Percentiles rank a stretch among this genome's conserved stretches.
phyloP scores from a whole-genome alignment of 352 stramenopile genomes.

The Pythium oligandrum region DNA sequence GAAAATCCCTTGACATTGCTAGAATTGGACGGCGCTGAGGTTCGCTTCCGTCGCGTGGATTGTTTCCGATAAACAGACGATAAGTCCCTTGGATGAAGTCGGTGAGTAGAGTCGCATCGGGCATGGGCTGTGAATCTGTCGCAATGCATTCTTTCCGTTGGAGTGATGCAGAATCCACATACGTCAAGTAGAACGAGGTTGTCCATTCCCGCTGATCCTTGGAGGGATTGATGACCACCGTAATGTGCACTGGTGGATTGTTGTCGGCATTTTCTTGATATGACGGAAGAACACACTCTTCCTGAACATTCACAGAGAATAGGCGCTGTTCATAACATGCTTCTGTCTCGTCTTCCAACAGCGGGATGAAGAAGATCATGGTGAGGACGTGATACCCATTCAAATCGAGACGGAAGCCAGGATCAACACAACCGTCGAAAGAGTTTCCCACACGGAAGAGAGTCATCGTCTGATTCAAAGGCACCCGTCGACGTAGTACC shows the following conservation, averaged over 20 bases:
- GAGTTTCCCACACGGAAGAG: constrained; percentile 67
- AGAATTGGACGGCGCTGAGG: constrained; percentile 7
- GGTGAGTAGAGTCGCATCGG: constrained; percentile 19
- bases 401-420: constrained; percentile 66
- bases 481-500: constrained; percentile 33
- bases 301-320: constrained; percentile 25
- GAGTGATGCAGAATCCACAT: constrained; percentile 39
- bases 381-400: constrained; percentile 44
- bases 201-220: constrained; percentile 19
- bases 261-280: constrained; percentile 21
- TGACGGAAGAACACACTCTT: constrained; percentile 29
- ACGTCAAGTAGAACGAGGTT: constrained; percentile 53
- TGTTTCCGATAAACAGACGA: constrained; percentile 58
- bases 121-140: constrained; percentile 20
- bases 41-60: constrained; percentile 42
- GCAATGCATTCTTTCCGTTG: constrained; percentile 37
- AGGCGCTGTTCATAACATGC: constrained; percentile 53
- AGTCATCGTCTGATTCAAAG: constrained; percentile 49
- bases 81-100: constrained; percentile 54
- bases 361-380: constrained; percentile 61
- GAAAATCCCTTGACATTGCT: constrained; percentile 10
- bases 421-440: constrained; percentile 53
- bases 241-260: constrained; percentile 55
- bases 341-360: constrained; percentile 25
- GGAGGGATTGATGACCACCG: constrained; percentile 43